Conservation (phyloP, 257 asterid species). For the Solanum dulcamara region DNA sequence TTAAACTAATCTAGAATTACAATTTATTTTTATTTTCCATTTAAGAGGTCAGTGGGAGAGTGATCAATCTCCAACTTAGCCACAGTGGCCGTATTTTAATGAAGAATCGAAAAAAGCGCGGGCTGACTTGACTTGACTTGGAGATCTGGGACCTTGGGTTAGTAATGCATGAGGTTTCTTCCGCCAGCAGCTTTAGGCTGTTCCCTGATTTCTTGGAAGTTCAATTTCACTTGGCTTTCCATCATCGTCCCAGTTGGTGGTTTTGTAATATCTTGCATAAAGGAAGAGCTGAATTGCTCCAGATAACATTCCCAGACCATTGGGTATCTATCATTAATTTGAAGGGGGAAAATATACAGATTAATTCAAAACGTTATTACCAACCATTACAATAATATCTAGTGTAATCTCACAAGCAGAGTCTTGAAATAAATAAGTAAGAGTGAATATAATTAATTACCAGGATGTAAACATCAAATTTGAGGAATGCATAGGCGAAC, state of each 20-base stretch:
- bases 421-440: background rate
- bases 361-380: background rate
- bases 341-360: background rate
- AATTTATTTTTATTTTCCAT: background rate
- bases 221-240: constrained; percentile 2
- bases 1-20: background rate
- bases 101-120: background rate
- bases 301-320: constrained; percentile 34
- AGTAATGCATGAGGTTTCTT: background rate
- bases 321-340: constrained; percentile 27
- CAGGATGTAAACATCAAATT: constrained; percentile 43
- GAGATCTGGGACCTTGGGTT: background rate
- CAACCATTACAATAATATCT: too few species aligned
- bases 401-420: background rate
- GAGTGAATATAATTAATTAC: constrained; percentile 15
- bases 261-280: constrained; percentile 23
- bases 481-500: constrained; percentile 52
- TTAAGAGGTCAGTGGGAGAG: background rate
- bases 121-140: background rate
- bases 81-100: background rate
- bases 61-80: background rate
- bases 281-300: constrained; percentile 33
- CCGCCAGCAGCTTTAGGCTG: background rate
- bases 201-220: background rate
- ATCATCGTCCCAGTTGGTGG: constrained; percentile 41